Percentiles rank a stretch among this genome's conserved stretches.
Evolutionary conservation across 441 rosid genomes (phyloP).

Genomic region (Syzygium syzygioides): DNA sequence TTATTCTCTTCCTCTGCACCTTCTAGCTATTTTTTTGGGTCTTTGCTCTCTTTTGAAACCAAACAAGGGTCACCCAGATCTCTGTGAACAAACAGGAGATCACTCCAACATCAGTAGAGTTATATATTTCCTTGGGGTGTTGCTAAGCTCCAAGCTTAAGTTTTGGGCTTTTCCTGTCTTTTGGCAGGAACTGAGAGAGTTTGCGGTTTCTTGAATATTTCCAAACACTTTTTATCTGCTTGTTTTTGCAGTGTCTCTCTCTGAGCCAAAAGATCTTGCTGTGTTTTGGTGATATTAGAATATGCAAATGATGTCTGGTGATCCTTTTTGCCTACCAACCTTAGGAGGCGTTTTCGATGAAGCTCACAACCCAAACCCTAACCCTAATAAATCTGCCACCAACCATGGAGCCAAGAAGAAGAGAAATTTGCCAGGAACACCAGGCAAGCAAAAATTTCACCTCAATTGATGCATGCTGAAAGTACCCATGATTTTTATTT

Average conservation of each 20-base stretch:
- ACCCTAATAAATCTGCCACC: slow-evolving; percentile 43
- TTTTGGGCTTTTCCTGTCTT: slow-evolving; percentile 55
- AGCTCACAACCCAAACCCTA: slow-evolving; percentile 29
- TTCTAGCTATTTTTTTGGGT: slow-evolving; percentile 28
- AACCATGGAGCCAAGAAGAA: slow-evolving; percentile 42
- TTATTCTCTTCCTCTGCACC: background rate
- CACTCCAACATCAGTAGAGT: slow-evolving; percentile 21
- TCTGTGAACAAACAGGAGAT: slow-evolving; percentile 26
- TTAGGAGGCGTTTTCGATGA: slow-evolving; percentile 43
- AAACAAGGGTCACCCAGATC: slow-evolving; percentile 26
- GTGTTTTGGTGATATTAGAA: slow-evolving; percentile 9
- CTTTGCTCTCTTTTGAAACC: slow-evolving; percentile 30
- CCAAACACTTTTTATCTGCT: slow-evolving; percentile 20
- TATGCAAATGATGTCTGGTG: slow-evolving; percentile 71
- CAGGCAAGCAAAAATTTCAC: slow-evolving; percentile 25
- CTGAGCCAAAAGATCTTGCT: slow-evolving; percentile 14
- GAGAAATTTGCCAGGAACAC: slow-evolving; percentile 66
- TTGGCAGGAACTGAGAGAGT: slow-evolving; percentile 41
- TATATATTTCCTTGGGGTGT: background rate
- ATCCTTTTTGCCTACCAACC: slow-evolving; percentile 45
- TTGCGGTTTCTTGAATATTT: slow-evolving; percentile 20
- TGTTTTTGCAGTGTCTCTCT: slow-evolving; percentile 32
- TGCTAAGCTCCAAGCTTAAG: slow-evolving; percentile 27
- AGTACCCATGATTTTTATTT: background rate
- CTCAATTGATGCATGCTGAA: background rate